Base-by-base conservation (phyloP, 495 filamentous ascomycete genomes). In the Hyaloscypha hepaticicola region DNA sequence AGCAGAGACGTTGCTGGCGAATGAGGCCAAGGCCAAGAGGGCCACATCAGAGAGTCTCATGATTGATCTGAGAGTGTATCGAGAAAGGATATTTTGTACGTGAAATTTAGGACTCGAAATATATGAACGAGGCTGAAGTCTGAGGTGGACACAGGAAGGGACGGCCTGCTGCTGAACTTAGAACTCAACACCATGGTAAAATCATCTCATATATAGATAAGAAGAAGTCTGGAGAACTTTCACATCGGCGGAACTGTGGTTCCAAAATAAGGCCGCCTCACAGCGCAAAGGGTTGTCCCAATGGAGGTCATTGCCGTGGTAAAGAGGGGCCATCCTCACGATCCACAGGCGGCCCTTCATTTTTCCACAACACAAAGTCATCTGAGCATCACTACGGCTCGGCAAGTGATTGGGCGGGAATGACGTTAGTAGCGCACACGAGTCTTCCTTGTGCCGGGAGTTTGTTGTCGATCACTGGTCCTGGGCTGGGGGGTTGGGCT, bases 1-100 rank as follows among this genome's bases (percentile, higher is more conserved):
- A 24, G 73, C 73, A 38, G 25, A 28, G 45, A 60, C 60, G 22
- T 49, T 53, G 9, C 33, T 31, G 19, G 56, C n/a, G 51, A 50
- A 8, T 7, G 62, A 48, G 31, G 55, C 26, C 29, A 65, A 22
- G 25, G 56, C 68, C 60, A 66, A 3, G 34, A 53, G 34, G 28
- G 41, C 28, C 0, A 22, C 5, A 11, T 38, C 27, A 5, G 31
- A 55, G 58, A 65, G 49, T 52, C 57, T 65, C 68, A 70, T 70
- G 7, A 33, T 60, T 25, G 41, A 1, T 29, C 49, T 48, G 49
- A 38, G 24, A 26, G 29, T 28, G 28, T n/a, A 14, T 27, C 33
- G 22, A 25, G 19, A 28, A 57, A 7, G 25, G 28, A 22, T 16
- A 0, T 26, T 31, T 19, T 16, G 14, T 19, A 45, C 14, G 38